Conservation (phyloP, 2,329 filamentous ascomycete species). For the Aspergillus caelatus region DNA sequence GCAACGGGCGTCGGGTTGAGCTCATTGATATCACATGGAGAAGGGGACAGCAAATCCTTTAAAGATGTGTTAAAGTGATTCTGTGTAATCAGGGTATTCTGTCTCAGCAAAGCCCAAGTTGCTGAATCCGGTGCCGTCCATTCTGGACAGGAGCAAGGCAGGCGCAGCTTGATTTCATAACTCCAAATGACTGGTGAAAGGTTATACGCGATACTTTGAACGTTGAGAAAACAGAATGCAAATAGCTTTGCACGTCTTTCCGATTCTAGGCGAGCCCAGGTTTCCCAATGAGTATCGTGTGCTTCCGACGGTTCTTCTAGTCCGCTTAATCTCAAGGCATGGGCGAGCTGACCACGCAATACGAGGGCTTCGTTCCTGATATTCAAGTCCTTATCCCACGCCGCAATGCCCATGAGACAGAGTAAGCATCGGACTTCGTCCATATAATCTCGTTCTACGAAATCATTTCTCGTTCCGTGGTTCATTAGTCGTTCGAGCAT, state of each 20-base stretch:
- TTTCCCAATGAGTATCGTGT: neutral
- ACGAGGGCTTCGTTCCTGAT: conserved; percentile 2
- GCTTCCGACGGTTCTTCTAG: neutral
- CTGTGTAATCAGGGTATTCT: neutral
- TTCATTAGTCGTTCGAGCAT: neutral
- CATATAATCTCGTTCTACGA: neutral
- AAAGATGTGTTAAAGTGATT: neutral
- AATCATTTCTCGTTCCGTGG: neutral
- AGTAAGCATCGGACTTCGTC: conserved; percentile 10
- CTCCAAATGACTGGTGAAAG: conserved; percentile 1
- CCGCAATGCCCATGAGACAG: conserved; percentile 6
- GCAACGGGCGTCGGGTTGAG: neutral
- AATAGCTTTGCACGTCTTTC: conserved; percentile 9
- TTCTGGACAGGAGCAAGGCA: conserved; percentile 12
- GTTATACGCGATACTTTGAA: conserved; percentile 8
- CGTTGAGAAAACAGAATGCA: conserved; percentile 12
- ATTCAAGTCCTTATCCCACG: conserved; percentile 3
- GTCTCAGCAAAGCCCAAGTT: conserved; percentile 8
- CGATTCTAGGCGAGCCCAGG: conserved; percentile 7
- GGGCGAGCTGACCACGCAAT: neutral
- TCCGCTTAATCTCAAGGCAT: neutral
- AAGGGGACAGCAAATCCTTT: neutral
- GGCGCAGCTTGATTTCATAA: conserved; percentile 5
- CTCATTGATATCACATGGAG: neutral
- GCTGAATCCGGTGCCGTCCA: conserved; percentile 10